Conservation (phyloP, 78 protist species). For the Pigoraptor vietnamica region DNA sequence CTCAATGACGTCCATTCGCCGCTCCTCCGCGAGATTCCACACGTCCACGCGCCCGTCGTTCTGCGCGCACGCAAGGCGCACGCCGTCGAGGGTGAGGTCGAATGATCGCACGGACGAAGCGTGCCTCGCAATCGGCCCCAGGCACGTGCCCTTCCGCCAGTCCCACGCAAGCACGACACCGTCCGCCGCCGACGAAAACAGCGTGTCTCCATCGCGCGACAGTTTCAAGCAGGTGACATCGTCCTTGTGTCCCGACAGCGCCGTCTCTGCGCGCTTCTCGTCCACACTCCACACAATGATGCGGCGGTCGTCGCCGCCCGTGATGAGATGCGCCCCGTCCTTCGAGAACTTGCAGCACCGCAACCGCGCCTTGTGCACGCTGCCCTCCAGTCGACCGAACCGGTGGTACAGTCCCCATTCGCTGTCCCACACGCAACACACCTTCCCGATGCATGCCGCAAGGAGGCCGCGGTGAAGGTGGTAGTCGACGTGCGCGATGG, state of each 20-base stretch:
- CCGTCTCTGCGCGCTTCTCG: neutral
- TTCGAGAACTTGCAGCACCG: neutral
- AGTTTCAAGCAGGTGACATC: neutral
- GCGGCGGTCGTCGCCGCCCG: neutral
- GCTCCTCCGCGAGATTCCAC: neutral
- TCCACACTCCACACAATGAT: neutral
- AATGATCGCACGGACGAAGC: neutral
- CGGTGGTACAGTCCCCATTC: neutral
- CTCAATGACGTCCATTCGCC: neutral
- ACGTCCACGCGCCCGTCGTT: neutral
- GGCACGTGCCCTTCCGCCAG: neutral
- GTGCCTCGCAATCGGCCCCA: neutral
- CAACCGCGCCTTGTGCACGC: neutral
- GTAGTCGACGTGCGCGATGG: neutral
- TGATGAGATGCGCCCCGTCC: neutral
- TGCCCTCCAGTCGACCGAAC: neutral
- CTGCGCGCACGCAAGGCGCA: neutral
- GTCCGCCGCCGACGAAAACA: neutral
- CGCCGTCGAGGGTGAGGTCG: neutral
- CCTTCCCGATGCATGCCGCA: neutral
- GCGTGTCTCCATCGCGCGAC: neutral
- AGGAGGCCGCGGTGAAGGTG: neutral
- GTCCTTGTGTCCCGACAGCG: neutral
- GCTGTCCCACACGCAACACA: neutral
- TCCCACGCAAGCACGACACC: neutral